Percentiles rank a stretch among this genome's conserved stretches.
These are phyloP conservation scores for Phialophora macrospora DNA, from an alignment of 2,329 filamentous ascomycete species.

Conservation along the genomic window DNA sequence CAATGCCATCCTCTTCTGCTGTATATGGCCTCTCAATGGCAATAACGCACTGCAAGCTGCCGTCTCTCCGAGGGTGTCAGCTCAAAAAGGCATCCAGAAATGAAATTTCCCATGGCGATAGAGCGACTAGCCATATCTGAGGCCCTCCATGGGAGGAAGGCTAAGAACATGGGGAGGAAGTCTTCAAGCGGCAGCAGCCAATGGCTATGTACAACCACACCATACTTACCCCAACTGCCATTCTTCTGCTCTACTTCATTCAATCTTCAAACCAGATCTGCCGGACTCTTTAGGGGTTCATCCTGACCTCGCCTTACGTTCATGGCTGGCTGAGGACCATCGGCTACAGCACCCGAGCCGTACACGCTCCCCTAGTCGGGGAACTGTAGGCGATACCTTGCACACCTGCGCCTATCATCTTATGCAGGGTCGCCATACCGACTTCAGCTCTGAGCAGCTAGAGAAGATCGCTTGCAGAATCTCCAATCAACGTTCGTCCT, in stretches of 20 bases:
- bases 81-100: not conserved
- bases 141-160: not conserved
- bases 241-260: not conserved
- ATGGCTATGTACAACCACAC: not conserved
- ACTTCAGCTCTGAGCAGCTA: not conserved
- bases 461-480: not conserved
- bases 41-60: not conserved
- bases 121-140: not conserved
- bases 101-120: not conserved
- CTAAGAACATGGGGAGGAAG: not conserved
- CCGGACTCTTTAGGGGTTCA: not conserved
- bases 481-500: not conserved
- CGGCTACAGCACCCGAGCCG: not conserved
- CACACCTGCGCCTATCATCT: not conserved
- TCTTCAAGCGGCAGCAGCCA: not conserved
- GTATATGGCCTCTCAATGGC: not conserved
- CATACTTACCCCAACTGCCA: not conserved
- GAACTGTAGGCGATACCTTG: not conserved
- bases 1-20: not conserved
- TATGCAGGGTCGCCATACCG: not conserved
- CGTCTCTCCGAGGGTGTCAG: not conserved
- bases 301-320: not conserved
- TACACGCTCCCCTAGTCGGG: not conserved
- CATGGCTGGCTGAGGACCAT: slow-evolving; percentile 1
- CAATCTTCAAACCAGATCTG: not conserved